phyloP scores from a whole-genome alignment of 23 red algal species.

The Gracilariopsis chorda region DNA sequence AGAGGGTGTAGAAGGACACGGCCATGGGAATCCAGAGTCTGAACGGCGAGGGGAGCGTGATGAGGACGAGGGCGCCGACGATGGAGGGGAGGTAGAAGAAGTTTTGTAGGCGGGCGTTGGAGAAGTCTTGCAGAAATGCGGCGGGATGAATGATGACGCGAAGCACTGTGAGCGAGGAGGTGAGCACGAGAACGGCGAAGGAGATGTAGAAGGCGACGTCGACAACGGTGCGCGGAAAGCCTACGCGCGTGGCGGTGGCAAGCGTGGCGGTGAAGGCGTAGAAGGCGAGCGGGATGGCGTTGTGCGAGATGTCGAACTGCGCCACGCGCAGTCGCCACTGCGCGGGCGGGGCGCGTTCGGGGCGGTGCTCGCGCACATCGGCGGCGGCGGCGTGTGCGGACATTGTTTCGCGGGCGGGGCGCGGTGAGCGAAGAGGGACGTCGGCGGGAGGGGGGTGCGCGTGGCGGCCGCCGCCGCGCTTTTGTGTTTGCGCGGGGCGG shows the following conservation, averaged over 20 bases:
- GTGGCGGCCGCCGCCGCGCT: too few species aligned
- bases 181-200: background rate
- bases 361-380: too few species aligned
- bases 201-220: slow-evolving; percentile 11
- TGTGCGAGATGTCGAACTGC: slow-evolving; percentile 43
- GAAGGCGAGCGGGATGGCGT: slow-evolving; percentile 21
- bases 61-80: background rate
- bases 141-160: background rate
- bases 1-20: background rate
- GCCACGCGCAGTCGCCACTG: slow-evolving; percentile 15
- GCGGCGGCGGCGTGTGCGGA: too few species aligned
- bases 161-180: background rate
- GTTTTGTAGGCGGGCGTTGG: slow-evolving; percentile 10
- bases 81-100: slow-evolving; percentile 29
- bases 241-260: background rate
- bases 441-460: too few species aligned
- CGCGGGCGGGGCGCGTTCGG: background rate
- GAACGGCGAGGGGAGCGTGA: background rate
- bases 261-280: background rate
- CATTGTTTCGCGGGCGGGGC: too few species aligned
- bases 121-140: slow-evolving; percentile 2
- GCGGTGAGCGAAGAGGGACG: too few species aligned
- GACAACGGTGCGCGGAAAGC: background rate
- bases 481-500: too few species aligned
- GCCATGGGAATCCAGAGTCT: background rate